phyloP scores from a whole-genome alignment of 2,329 filamentous ascomycete genomes.

The Fusarium dimerum region DNA sequence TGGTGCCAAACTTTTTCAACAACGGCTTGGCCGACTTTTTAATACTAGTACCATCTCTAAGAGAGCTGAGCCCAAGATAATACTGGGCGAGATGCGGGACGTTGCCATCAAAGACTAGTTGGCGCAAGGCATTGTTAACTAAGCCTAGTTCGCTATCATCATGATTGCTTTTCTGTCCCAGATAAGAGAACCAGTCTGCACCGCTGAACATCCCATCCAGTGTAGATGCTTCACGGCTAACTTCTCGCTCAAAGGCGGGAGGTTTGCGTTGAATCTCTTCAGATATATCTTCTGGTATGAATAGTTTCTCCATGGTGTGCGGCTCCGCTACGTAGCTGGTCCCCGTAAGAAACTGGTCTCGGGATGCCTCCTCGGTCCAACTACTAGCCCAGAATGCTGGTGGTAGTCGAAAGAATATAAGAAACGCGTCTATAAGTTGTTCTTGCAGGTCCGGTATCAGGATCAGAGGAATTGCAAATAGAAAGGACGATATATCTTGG shows the following conservation, averaged over 20 bases:
- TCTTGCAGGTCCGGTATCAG: conserved; percentile 38
- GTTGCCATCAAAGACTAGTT: conserved; percentile 51
- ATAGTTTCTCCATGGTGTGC: neutral
- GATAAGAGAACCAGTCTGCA: conserved; percentile 46
- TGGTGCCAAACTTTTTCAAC: conserved; percentile 67
- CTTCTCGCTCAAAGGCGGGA: conserved; percentile 34
- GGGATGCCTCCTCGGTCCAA: conserved; percentile 33
- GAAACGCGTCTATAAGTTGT: conserved; percentile 67
- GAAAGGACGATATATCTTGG: conserved; percentile 68
- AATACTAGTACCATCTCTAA: conserved; percentile 53
- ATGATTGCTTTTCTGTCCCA: conserved; percentile 30
- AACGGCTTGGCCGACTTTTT: conserved; percentile 73
- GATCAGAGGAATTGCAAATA: conserved; percentile 52
- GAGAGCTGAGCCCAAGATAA: conserved; percentile 66
- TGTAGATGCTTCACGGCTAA: conserved; percentile 36
- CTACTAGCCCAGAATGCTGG: conserved; percentile 37
- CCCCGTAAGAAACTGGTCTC: conserved; percentile 33
- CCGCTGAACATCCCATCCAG: conserved; percentile 56
- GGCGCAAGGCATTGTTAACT: conserved; percentile 55
- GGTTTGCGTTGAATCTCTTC: conserved; percentile 25
- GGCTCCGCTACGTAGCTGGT: conserved; percentile 2
- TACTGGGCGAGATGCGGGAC: conserved; percentile 60
- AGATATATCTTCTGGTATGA: conserved; percentile 10
- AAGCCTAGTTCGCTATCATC: conserved; percentile 43
- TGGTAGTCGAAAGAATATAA: conserved; percentile 68